Evolutionary conservation across 768 basidiomycete genomes (phyloP).

Genomic region (Flagelloscypha sp.): DNA sequence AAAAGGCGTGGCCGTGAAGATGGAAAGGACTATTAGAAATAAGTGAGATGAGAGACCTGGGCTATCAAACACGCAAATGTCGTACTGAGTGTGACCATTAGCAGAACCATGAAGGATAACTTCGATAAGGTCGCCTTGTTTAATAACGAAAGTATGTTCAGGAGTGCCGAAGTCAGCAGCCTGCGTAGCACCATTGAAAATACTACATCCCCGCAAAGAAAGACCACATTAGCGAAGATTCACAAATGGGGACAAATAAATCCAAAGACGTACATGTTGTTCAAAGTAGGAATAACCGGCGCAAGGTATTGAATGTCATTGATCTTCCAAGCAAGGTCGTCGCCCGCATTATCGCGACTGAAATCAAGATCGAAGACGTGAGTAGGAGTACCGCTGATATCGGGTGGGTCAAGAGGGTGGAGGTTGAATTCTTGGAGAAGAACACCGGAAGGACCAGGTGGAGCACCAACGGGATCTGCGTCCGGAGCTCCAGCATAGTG

Average conservation of each 20-base stretch:
- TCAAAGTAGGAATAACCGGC: slow-evolving; percentile 15
- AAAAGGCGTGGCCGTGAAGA: slow-evolving; percentile 21
- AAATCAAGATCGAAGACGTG: slow-evolving; percentile 10
- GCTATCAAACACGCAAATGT: too few relatives aligned
- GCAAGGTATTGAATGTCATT: slow-evolving; percentile 15
- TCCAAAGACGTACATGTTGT: too few relatives aligned
- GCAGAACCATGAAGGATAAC: slow-evolving; percentile 17
- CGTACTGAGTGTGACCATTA: slow-evolving; percentile 10
- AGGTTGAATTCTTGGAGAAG: slow-evolving; percentile 23
- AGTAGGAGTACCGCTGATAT: slow-evolving; percentile 1
- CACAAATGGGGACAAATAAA: too few relatives aligned
- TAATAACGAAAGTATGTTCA: slow-evolving; percentile 28
- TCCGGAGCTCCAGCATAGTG: slow-evolving; percentile 23
- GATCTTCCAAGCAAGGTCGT: slow-evolving; percentile 11
- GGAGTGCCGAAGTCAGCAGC: slow-evolving; percentile 21
- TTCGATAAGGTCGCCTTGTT: slow-evolving; percentile 14
- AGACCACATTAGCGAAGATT: too few relatives aligned
- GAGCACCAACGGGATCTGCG: slow-evolving; percentile 21
- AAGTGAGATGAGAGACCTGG: slow-evolving; percentile 5
- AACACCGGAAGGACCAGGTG: too few relatives aligned
- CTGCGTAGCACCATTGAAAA: slow-evolving; percentile 24
- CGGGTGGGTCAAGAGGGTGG: slow-evolving; percentile 16
- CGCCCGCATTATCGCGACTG: not conserved
- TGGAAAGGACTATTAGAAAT: slow-evolving; percentile 12
- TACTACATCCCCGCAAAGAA: too few relatives aligned